These are phyloP conservation scores for Trametes cingulata DNA, from an alignment of 768 basidiomycete species.

Conservation along the genomic window DNA sequence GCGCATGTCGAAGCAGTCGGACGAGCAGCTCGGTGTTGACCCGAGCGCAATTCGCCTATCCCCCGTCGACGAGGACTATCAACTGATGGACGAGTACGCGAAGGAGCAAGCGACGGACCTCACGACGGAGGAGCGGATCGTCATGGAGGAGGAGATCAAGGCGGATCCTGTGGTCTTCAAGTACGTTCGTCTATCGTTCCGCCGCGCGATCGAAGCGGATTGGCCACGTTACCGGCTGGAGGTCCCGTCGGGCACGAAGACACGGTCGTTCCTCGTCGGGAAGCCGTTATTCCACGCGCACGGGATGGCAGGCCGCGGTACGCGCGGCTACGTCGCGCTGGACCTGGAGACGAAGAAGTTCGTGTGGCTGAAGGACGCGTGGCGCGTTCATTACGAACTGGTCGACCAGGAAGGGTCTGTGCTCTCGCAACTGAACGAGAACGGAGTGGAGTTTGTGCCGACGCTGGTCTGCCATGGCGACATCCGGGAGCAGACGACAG, in stretches of 20 bases:
- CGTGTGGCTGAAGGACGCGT: conserved; percentile 20
- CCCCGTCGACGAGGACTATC: background rate
- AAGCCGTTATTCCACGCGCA: background rate
- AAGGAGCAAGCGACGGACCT: too few species aligned
- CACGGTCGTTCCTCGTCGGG: conserved; percentile 7
- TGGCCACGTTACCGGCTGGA: background rate
- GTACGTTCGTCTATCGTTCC: background rate
- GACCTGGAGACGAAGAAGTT: conserved; percentile 5
- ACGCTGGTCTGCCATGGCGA: conserved; percentile 5
- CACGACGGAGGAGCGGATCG: too few species aligned
- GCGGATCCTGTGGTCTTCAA: background rate
- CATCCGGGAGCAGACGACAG: background rate
- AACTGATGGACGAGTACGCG: background rate
- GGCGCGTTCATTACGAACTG: background rate
- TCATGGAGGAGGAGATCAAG: too few species aligned
- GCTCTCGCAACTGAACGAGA: background rate
- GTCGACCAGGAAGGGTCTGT: conserved; percentile 7
- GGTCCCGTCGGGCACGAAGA: background rate
- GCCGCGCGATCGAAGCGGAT: background rate
- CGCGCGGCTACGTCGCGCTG: conserved; percentile 17
- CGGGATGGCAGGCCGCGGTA: conserved; percentile 8
- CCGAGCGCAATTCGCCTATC: background rate
- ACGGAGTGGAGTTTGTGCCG: background rate
- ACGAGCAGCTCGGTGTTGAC: background rate
- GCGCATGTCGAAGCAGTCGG: background rate